Evolutionary conservation across 768 basidiomycete species (phyloP).

Genomic region (Suillus subluteus): DNA sequence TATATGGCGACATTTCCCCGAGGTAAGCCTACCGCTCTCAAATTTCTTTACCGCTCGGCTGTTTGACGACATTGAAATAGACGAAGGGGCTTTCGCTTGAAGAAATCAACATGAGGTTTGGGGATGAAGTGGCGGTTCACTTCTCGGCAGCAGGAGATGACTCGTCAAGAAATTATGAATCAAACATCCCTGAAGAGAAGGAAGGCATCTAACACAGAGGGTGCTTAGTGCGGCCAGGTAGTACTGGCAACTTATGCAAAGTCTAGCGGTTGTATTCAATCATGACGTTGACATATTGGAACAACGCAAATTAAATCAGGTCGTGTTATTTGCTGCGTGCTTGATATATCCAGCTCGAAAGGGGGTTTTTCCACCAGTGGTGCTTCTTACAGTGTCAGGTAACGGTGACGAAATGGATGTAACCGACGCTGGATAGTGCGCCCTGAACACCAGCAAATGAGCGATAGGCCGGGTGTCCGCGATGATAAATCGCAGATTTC

Average conservation of each 20-base stretch:
- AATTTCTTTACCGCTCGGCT: not conserved
- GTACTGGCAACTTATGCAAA: not conserved
- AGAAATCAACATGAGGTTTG: constrained; percentile 11
- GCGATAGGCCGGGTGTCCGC: not conserved
- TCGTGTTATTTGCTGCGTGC: not conserved
- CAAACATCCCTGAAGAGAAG: not conserved
- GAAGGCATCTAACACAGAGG: not conserved
- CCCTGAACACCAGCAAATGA: not conserved
- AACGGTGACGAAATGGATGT: not conserved
- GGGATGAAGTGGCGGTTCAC: constrained; percentile 12
- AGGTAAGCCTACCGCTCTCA: not conserved
- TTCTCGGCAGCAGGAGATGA: not conserved
- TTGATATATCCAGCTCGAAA: not conserved
- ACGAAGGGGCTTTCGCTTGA: constrained; percentile 7
- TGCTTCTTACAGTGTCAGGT: not conserved
- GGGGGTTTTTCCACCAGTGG: not conserved
- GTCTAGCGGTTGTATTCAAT: not conserved
- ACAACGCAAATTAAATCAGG: not conserved
- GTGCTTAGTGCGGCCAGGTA: not conserved
- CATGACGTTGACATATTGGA: not conserved
- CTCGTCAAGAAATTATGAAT: not conserved
- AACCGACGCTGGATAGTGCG: not conserved
- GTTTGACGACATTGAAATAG: not conserved
- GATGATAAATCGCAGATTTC: not conserved
- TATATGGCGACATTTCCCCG: constrained; percentile 10